Conservation (phyloP, 352 stramenopile species). For the Pythium diclinum region DNA sequence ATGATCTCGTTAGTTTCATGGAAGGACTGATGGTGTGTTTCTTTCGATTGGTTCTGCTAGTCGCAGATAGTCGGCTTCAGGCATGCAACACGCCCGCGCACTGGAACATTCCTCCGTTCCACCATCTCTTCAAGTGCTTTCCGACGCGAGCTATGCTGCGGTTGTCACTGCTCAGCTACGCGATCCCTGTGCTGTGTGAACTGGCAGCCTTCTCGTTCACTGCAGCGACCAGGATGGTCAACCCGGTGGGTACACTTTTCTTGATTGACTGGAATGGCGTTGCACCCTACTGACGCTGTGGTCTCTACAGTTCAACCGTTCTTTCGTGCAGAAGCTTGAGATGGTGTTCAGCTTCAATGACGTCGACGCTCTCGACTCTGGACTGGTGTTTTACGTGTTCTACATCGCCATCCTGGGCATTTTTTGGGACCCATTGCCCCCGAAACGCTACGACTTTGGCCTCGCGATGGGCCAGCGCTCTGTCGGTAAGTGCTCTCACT, state of each 20-base stretch:
- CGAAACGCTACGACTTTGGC: conserved; percentile 74
- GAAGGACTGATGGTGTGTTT: background rate
- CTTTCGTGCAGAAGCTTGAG: conserved; percentile 80
- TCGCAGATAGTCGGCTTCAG: conserved; percentile 63
- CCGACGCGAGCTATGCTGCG: conserved; percentile 74
- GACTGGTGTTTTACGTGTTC: conserved; percentile 87
- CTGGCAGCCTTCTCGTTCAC: conserved; percentile 84
- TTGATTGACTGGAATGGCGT: conserved; percentile 4
- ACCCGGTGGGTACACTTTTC: conserved; percentile 52
- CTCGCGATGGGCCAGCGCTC: conserved; percentile 63
- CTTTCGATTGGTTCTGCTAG: conserved; percentile 26
- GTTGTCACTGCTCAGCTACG: conserved; percentile 75
- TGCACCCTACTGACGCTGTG: background rate
- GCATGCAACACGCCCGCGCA: conserved; percentile 79
- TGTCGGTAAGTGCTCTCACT: conserved; percentile 39
- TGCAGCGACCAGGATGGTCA: conserved; percentile 83
- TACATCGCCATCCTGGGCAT: conserved; percentile 80
- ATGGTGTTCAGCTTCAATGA: conserved; percentile 89
- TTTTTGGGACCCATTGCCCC: conserved; percentile 83
- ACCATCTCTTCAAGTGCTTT: conserved; percentile 81
- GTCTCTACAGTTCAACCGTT: conserved; percentile 71
- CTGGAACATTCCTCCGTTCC: conserved; percentile 81
- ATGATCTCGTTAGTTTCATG: background rate
- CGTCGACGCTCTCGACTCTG: conserved; percentile 80
- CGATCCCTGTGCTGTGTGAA: conserved; percentile 79